Conservation (phyloP, 768 basidiomycete genomes). For the Lactarius hatsudake region DNA sequence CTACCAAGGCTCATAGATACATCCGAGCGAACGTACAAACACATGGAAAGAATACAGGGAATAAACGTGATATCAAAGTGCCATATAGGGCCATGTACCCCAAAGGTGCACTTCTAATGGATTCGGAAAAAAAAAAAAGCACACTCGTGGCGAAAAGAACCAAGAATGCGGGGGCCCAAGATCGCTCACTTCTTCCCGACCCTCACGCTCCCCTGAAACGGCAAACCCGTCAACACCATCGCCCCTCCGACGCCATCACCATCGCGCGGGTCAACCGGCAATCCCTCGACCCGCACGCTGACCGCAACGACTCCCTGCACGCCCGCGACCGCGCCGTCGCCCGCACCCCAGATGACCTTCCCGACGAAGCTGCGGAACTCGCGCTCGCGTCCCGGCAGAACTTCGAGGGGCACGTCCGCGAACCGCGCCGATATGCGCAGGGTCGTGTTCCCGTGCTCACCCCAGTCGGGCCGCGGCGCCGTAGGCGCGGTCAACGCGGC, state of each 20-base stretch:
- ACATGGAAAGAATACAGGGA: neutral
- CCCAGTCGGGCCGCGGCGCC: constrained; percentile 37
- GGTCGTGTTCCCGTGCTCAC: constrained; percentile 50
- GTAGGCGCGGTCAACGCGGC: constrained; percentile 42
- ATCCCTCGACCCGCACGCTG: constrained; percentile 20
- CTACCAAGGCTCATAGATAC: too few relatives aligned
- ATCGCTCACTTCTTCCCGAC: constrained; percentile 14
- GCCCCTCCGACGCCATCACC: neutral
- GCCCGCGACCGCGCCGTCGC: constrained; percentile 22
- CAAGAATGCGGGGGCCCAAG: neutral
- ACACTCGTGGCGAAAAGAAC: neutral
- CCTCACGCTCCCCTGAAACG: constrained; percentile 23
- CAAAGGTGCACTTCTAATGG: too few relatives aligned
- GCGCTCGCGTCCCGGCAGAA: constrained; percentile 73
- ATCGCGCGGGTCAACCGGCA: neutral
- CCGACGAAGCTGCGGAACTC: constrained; percentile 73
- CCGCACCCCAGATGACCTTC: constrained; percentile 49
- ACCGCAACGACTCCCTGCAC: constrained; percentile 24
- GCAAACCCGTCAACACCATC: constrained; percentile 21
- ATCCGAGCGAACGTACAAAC: neutral
- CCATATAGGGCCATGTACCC: too few relatives aligned
- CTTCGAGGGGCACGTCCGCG: constrained; percentile 70
- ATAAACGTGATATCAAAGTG: too few relatives aligned
- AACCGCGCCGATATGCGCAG: constrained; percentile 64
- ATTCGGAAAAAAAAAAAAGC: too few relatives aligned